These are phyloP conservation scores for Aspergillus incahuasiensis DNA, from an alignment of 495 filamentous ascomycete genomes.

Conservation along the genomic window DNA sequence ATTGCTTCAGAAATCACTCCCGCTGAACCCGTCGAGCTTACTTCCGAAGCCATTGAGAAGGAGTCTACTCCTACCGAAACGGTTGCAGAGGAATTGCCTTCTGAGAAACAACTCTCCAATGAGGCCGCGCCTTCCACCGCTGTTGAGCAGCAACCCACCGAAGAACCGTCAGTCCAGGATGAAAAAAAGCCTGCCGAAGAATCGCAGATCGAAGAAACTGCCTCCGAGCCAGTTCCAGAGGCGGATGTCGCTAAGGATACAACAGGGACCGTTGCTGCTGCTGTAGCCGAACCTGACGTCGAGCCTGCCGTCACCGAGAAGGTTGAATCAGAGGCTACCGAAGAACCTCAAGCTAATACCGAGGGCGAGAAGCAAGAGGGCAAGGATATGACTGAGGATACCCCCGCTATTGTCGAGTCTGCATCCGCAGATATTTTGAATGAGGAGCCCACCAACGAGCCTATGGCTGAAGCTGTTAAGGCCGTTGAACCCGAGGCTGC, in stretches of 20 bases:
- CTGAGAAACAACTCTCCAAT: not conserved
- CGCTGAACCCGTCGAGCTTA: not conserved
- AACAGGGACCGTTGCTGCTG: constrained; percentile 8
- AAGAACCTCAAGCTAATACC: not conserved
- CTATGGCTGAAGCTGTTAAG: not conserved
- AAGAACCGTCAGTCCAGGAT: constrained; percentile 15
- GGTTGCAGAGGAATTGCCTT: constrained; percentile 3
- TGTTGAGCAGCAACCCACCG: constrained; percentile 11
- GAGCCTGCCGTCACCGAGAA: not conserved
- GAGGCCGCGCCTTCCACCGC: constrained; percentile 7
- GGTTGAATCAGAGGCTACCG: not conserved
- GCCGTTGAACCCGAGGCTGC: not conserved
- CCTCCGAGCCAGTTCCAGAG: not conserved
- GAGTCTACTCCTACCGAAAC: constrained; percentile 2
- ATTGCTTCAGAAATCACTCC: not conserved
- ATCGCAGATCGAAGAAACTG: not conserved
- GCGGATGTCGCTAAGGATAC: not conserved
- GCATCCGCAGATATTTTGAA: not conserved
- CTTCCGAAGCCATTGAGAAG: constrained; percentile 9
- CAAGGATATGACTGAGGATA: not conserved
- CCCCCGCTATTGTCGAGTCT: not conserved
- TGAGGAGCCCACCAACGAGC: not conserved
- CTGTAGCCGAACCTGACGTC: not conserved
- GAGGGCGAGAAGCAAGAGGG: constrained; percentile 10
- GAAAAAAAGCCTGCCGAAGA: constrained; percentile 5